Base-by-base conservation (phyloP, 345 rosid species). In the Eucalyptus tenuipes region DNA sequence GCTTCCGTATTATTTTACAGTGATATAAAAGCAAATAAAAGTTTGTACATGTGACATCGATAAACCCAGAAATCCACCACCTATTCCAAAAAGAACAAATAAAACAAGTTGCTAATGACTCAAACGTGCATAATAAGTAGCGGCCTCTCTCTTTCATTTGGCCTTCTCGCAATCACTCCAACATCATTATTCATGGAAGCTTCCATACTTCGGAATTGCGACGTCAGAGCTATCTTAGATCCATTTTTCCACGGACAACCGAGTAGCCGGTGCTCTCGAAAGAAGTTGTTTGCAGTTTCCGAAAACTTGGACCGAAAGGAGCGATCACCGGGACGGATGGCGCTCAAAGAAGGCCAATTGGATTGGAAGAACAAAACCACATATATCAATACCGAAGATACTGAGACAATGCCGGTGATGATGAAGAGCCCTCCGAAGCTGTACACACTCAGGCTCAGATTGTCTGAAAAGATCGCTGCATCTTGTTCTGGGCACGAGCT, bases 381-480 rank as follows among this genome's bases (percentile, higher is more conserved):
- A 18, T 31, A 33, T 68, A 68, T 8, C 11, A 33, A 68, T 17
- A 16, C 80, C 8, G 96, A 82, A 86, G 75, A 91, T 33, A 91
- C 44, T 12, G 93, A 86, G 89, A 92, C 92, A 20, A 88, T 8
- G 49, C 91, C 93, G 29, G 91, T 89, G 88, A 94, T 90, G 89
- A 94, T 50, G 88, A 94, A 94, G 7, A 94, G 90, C 8, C 93
- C 95, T 80, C 90, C 89, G 25, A 94, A 93, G 92, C 91, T 92
- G 55, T 89, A 47, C 4, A 93, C 64, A 22, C 90, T 87, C 4
- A 93, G 94, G 85, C 91, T 89, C 53, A 61, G 50, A 49, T 29
- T 49, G 31, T 90, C 89, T 1, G 92, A 88, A 3, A 92, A 87
- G 61, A 88, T 89, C 29, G 66, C 5, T 7, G 89, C 49, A 8